These are phyloP conservation scores for Phytophthora crassamura DNA, from an alignment of 352 stramenopile species.

Conservation along the genomic window DNA sequence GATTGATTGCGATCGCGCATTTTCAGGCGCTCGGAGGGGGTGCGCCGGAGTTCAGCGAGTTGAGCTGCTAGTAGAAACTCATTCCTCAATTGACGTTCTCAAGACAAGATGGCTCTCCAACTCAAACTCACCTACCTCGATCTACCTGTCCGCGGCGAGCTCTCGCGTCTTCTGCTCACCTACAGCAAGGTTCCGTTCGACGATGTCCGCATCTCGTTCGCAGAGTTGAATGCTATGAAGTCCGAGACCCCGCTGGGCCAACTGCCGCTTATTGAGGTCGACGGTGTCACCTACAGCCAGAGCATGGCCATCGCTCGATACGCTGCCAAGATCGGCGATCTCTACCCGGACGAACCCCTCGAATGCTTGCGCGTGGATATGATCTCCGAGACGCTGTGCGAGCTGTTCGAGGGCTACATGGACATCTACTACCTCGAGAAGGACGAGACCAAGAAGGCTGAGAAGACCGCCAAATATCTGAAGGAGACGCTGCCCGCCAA, in stretches of 20 bases:
- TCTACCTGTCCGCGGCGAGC: slow-evolving; percentile 47
- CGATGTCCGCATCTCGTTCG: slow-evolving; percentile 44
- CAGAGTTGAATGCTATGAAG: slow-evolving; percentile 41
- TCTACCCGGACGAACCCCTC: slow-evolving; percentile 53
- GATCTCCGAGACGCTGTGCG: slow-evolving; percentile 46
- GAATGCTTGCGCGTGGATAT: slow-evolving; percentile 55
- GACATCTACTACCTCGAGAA: slow-evolving; percentile 39
- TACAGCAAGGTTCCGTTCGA: slow-evolving; percentile 23
- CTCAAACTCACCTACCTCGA: slow-evolving; percentile 40
- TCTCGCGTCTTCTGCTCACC: slow-evolving; percentile 49
- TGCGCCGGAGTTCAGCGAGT: too few species aligned
- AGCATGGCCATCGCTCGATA: slow-evolving; percentile 69
- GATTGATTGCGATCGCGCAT: too few species aligned
- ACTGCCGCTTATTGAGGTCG: slow-evolving; percentile 58
- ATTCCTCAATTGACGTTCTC: neutral
- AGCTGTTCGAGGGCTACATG: slow-evolving; percentile 35
- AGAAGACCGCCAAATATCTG: slow-evolving; percentile 46
- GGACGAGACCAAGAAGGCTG: slow-evolving; percentile 42
- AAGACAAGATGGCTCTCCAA: neutral
- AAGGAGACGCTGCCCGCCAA: slow-evolving; percentile 36
- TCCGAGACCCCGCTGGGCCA: slow-evolving; percentile 51
- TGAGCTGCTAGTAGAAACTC: neutral
- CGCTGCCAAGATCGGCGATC: slow-evolving; percentile 48
- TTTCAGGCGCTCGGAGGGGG: too few species aligned
- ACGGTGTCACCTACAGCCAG: slow-evolving; percentile 50